phyloP scores from a whole-genome alignment of 768 basidiomycete genomes.

The Steccherinum ochraceum region DNA sequence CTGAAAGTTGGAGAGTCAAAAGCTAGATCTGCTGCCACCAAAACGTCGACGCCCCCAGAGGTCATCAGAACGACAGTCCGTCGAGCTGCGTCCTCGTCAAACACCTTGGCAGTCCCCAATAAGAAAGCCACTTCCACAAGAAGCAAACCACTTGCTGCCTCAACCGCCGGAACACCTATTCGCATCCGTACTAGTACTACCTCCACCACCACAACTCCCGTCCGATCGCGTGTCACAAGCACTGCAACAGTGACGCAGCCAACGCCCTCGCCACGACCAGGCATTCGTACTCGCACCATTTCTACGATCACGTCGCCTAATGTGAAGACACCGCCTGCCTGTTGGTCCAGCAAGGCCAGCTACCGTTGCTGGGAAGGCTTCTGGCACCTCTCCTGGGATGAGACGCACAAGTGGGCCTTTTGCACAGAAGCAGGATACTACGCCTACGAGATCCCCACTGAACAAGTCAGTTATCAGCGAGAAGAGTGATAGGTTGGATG shows the following conservation, averaged over 20 bases:
- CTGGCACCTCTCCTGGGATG: background rate
- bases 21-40: constrained; percentile 1
- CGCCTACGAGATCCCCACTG: constrained; percentile 1
- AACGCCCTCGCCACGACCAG: constrained; percentile 1
- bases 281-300: constrained; percentile 2
- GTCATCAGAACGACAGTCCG: constrained; percentile 10
- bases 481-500: background rate
- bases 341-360: background rate
- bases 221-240: background rate
- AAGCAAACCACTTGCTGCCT: background rate
- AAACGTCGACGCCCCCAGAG: constrained; percentile 19
- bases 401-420: background rate
- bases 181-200: background rate
- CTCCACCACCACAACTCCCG: background rate
- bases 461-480: background rate
- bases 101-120: background rate
- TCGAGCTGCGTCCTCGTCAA: background rate
- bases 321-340: background rate
- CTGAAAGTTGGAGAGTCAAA: constrained; percentile 12
- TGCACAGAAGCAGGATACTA: background rate
- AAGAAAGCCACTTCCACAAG: background rate
- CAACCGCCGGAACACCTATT: background rate
- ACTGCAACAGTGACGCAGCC: background rate
- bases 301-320: constrained; percentile 1
- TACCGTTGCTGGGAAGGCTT: background rate